A percentile compares a stretch with the other conserved stretches of the same genome.
Evolutionary conservation across 495 filamentous ascomycete species (phyloP).

Genomic region (Jackrogersella multiformis): DNA sequence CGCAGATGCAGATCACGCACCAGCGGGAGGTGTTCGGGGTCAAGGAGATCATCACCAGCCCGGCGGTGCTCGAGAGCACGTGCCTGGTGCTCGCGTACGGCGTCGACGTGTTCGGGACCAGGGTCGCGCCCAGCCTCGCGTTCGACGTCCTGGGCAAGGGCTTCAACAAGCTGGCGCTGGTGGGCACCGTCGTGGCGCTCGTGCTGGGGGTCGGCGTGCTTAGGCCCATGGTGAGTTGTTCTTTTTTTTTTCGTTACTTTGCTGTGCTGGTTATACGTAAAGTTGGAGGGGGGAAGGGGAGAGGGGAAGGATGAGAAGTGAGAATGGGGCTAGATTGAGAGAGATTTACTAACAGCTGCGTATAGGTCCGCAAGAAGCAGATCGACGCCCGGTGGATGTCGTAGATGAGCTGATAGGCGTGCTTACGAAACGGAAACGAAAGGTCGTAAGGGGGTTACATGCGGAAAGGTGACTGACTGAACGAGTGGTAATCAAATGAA

Average conservation of each 20-base stretch:
- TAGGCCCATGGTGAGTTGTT: slow-evolving; percentile 80
- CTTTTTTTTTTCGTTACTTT: slow-evolving; percentile 1
- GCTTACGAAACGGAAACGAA: too few relatives aligned
- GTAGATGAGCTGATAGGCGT: too few relatives aligned
- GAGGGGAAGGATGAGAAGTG: too few relatives aligned
- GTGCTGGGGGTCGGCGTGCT: slow-evolving; percentile 76
- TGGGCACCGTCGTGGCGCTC: slow-evolving; percentile 83
- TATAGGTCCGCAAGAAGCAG: slow-evolving; percentile 53
- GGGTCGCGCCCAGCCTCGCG: slow-evolving; percentile 81
- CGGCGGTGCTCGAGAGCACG: slow-evolving; percentile 90
- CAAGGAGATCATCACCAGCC: slow-evolving; percentile 72
- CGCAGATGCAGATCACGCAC: slow-evolving; percentile 83
- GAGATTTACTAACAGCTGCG: slow-evolving; percentile 1
- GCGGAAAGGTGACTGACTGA: background rate
- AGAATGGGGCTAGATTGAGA: too few relatives aligned
- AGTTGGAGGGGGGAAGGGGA: background rate
- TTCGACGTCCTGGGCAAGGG: slow-evolving; percentile 94
- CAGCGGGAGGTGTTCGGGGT: slow-evolving; percentile 82
- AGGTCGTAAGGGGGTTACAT: background rate
- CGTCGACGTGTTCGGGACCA: slow-evolving; percentile 84
- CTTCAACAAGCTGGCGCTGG: slow-evolving; percentile 87
- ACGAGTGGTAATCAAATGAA: too few relatives aligned
- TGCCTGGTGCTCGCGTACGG: slow-evolving; percentile 91
- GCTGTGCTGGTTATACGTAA: background rate
- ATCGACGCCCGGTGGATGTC: slow-evolving; percentile 51